phyloP scores from a whole-genome alignment of 2,329 filamentous ascomycete genomes.

The Aspergillus sp. region DNA sequence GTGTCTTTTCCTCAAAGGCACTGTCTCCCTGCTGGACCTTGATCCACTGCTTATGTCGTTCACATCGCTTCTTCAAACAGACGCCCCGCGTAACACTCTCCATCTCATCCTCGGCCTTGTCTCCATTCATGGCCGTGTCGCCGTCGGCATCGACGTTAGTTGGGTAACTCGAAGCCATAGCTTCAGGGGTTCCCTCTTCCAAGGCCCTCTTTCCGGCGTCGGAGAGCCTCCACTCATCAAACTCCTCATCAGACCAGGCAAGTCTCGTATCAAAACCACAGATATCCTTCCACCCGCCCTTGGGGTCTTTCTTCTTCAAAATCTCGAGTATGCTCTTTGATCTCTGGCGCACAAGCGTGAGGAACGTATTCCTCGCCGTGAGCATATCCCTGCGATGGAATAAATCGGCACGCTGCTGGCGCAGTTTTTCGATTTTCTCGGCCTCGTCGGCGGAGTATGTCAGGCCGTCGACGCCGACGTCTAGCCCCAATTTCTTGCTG shows the following conservation, averaged over 20 bases:
- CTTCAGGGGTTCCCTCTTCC: conserved; percentile 36
- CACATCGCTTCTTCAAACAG: conserved; percentile 49
- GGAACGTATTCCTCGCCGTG: conserved; percentile 40
- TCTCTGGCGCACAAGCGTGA: conserved; percentile 43
- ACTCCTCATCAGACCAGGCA: conserved; percentile 50
- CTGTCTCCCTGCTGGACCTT: conserved; percentile 49
- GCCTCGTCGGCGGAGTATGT: conserved; percentile 40
- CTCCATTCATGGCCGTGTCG: conserved; percentile 37
- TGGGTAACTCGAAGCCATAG: conserved; percentile 28
- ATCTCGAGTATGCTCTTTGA: conserved; percentile 44
- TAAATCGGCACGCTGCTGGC: conserved; percentile 33
- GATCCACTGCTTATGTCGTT: conserved; percentile 49
- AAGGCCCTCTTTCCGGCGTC: conserved; percentile 40
- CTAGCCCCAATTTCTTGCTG: conserved; percentile 31
- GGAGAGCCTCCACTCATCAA: conserved; percentile 46
- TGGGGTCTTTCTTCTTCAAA: conserved; percentile 45
- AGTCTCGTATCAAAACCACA: conserved; percentile 50
- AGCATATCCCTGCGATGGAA: conserved; percentile 42
- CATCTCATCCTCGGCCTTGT: conserved; percentile 28
- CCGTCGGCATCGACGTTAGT: conserved; percentile 29
- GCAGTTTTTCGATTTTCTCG: conserved; percentile 38
- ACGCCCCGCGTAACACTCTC: conserved; percentile 41
- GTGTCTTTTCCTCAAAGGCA: conserved; percentile 42
- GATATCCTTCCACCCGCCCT: conserved; percentile 48
- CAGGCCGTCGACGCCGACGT: conserved; percentile 27